Percentiles rank a stretch among this genome's conserved stretches.
Conservation (phyloP, 2,329 filamentous ascomycete genomes). For the Venturia oleaginea region DNA sequence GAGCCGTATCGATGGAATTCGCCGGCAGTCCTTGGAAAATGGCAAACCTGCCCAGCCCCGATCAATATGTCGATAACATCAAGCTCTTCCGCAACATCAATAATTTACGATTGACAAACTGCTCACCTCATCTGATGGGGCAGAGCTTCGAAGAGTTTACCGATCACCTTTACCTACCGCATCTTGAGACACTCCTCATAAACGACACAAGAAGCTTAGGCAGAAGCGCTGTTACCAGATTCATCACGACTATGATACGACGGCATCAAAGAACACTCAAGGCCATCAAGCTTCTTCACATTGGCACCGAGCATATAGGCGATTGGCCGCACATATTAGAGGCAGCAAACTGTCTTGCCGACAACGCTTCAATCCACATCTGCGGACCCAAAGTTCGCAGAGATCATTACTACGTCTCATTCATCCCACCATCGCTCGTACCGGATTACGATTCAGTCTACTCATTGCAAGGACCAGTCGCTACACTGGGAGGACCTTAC, state of each 20-base stretch:
- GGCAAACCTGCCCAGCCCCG: not conserved
- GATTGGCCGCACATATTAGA: not conserved
- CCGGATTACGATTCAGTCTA: not conserved
- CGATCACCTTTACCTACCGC: not conserved
- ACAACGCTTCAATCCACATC: not conserved
- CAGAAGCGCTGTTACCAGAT: not conserved
- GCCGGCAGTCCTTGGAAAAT: not conserved
- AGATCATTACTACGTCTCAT: not conserved
- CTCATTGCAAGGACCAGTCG: not conserved
- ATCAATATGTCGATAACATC: not conserved
- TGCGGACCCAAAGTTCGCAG: conserved; percentile 1
- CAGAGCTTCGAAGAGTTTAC: not conserved
- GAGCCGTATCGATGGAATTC: not conserved
- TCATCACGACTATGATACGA: not conserved
- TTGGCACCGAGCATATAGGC: not conserved
- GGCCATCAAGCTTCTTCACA: not conserved
- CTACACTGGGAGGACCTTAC: not conserved
- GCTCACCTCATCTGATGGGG: not conserved
- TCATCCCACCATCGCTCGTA: not conserved
- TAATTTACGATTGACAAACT: not conserved
- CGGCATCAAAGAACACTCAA: conserved; percentile 1
- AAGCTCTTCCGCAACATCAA: not conserved
- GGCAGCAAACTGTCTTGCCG: not conserved
- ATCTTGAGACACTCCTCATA: not conserved
- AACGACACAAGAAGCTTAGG: not conserved